Base-by-base conservation (phyloP, 2,329 filamentous ascomycete species). In the Fusarium sambucinum region DNA sequence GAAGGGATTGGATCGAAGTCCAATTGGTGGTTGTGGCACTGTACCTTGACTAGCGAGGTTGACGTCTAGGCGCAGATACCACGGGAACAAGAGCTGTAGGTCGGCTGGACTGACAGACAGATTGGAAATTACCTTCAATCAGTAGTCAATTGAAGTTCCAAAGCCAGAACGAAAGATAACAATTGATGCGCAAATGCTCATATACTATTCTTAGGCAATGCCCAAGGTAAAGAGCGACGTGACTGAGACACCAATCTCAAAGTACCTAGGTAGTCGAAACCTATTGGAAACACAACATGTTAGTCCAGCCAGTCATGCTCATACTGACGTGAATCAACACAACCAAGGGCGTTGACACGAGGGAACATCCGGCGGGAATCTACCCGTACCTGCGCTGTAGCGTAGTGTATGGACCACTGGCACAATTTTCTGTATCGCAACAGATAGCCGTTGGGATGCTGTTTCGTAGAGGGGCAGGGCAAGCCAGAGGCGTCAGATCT, bases 271-370 rank as follows among this genome's bases (percentile, higher is more conserved):
- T 55, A 38, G 46, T 55, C 59, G 57, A 67, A 66, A 69, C 62
- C 66, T 69, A 52, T 63, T 44, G 52, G 38, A 63, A 62, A 67
- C 47, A 42, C 42, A 55, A 54, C 48, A 33, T 69, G 53, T 69
- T 56, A 69, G 66, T 66, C 50, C 35, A 37, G 40, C 44, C 38
- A 42, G 40, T 23, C 40, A 38, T 38, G 35, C 35, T 38, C 35
- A 16, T 30, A 55, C 38, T 44, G 21, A 47, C 45, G 33, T 38
- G 21, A 51, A 44, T 38, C 62, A 69, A 51, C 42, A 45, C 52
- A 37, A 42, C 44, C 48, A 69, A 63, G 38, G 44, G 42, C 42
- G 38, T 55, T 56, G 56, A 52, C 38, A 65, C 47, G 47, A 68
- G 42, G 23, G 44, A 19, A 42, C 10, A 41, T 42, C 38, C 60